These are phyloP conservation scores for Scleromitrula shiraiana DNA, from an alignment of 2,329 filamentous ascomycete genomes.

Conservation along the genomic window DNA sequence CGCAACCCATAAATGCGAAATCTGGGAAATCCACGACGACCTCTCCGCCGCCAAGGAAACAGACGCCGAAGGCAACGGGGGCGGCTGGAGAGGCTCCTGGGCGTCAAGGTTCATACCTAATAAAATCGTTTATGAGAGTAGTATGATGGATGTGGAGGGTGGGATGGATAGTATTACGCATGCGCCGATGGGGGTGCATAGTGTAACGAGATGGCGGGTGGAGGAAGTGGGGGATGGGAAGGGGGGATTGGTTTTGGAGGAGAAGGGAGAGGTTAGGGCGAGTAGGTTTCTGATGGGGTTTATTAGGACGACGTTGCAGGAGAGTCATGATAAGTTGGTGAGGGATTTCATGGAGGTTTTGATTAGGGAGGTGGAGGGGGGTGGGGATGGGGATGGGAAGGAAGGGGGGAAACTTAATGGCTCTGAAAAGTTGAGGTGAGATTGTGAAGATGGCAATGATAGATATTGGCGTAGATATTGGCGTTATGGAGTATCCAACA, in stretches of 20 bases:
- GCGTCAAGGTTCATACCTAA: slow-evolving; percentile 23
- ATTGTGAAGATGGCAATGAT: too few relatives aligned
- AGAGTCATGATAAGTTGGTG: slow-evolving; percentile 62
- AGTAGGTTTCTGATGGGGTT: slow-evolving; percentile 67
- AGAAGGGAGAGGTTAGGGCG: slow-evolving; percentile 73
- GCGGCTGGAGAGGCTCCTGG: slow-evolving; percentile 72
- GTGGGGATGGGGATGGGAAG: not conserved
- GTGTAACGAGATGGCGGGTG: slow-evolving; percentile 58
- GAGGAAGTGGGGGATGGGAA: slow-evolving; percentile 60
- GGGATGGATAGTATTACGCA: slow-evolving; percentile 25
- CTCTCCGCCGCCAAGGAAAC: slow-evolving; percentile 29
- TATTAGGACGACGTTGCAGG: slow-evolving; percentile 73
- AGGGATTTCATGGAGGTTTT: slow-evolving; percentile 48
- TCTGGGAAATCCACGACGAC: slow-evolving; percentile 23
- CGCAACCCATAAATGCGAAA: slow-evolving; percentile 7
- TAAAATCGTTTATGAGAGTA: slow-evolving; percentile 20
- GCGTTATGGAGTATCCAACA: too few relatives aligned
- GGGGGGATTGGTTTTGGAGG: slow-evolving; percentile 67
- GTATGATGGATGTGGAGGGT: slow-evolving; percentile 16
- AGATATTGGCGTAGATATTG: too few relatives aligned
- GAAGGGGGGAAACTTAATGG: not conserved
- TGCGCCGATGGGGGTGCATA: slow-evolving; percentile 31
- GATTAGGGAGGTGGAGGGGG: slow-evolving; percentile 21
- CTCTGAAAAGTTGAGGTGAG: too few relatives aligned
- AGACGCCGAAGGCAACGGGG: slow-evolving; percentile 58